Evolutionary conservation across 1,284 basidiomycete genomes (phyloP), one percentile per base, ranked within the genome.

Genomic region (Ganoderma sp.): DNA sequence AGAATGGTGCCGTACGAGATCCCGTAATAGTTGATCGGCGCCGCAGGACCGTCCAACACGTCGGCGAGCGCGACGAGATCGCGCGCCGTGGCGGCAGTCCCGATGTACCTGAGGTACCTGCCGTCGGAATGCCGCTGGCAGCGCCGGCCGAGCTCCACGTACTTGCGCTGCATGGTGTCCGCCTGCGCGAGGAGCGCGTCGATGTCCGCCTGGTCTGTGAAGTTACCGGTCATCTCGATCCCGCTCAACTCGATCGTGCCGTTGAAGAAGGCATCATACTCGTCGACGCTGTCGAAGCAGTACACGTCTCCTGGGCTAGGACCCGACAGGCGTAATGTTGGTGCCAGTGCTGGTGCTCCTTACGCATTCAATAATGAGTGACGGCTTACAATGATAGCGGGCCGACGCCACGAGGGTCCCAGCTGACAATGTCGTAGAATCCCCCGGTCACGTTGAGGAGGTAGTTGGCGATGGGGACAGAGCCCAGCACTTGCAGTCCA

Each of bases 51-150:
- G 19, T 73, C 69, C 8, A 74, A 15, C 17, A 61, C 69, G 37
- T 72, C 73, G 17, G 69, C 69, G 15, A 74, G 28, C 4, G 69
- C 69, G 25, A 69, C 63, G 37, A 73, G 28, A 45, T 73, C 72
- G 52, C 72, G 68, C 0, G 48, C 68, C 3, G 63, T 71, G 1
- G 72, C 70, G 2, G 72, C 64, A 1, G 68, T 73, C 1, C 72
- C 72, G 12, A 73, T 57, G 32, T 73, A 73, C 43, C 65, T 58
- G 17, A 71, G 65, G 19, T n/a, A 61, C 14, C 19, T 37, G 9
- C 50, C 39, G 15, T 64, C 66, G 15, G 32, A 45, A 9, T 56
- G 57, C 2, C 54, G 19, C 22, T 63, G 12, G 54, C 69, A 71
- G 8, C 56, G 39, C n/a, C 59, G 6, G 5, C 52, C 67, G 41